phyloP scores from a whole-genome alignment of 2,329 filamentous ascomycete species.

The Daldinia sp. region DNA sequence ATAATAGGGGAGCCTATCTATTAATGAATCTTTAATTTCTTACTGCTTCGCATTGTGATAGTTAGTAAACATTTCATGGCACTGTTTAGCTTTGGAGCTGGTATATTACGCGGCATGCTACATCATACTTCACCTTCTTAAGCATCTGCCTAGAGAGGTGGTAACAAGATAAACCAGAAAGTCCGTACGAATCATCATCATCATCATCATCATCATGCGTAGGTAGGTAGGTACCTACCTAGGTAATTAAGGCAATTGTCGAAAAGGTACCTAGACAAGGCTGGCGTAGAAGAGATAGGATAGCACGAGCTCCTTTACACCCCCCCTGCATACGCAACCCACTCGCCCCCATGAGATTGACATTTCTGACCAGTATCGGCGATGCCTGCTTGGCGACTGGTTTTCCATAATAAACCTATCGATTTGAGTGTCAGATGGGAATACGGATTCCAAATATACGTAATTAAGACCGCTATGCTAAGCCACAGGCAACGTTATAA shows the following conservation, averaged over 20 bases:
- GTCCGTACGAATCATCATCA: neutral
- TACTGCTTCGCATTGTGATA: neutral
- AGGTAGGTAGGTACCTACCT: no score
- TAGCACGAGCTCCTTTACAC: slow-evolving; percentile 32
- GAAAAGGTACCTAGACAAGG: slow-evolving; percentile 5
- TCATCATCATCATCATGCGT: no score
- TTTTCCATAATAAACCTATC: slow-evolving; percentile 4
- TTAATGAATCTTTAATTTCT: neutral
- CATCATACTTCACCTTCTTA: neutral
- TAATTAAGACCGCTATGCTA: slow-evolving; percentile 26
- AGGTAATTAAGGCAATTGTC: neutral
- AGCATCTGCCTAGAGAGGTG: neutral
- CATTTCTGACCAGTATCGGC: slow-evolving; percentile 31
- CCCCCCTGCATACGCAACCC: slow-evolving; percentile 44
- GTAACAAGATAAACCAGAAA: neutral
- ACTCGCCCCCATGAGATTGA: slow-evolving; percentile 35
- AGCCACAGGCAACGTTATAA: slow-evolving; percentile 24
- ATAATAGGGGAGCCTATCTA: slow-evolving; percentile 1
- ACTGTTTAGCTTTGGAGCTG: neutral
- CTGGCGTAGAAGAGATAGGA: slow-evolving; percentile 11
- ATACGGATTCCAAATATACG: slow-evolving; percentile 24
- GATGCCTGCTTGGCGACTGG: slow-evolving; percentile 45
- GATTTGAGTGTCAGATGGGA: neutral
- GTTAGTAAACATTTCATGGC: neutral
- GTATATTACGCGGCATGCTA: neutral